Evolutionary conservation across 305 asterid species (phyloP).

Genomic region (Fraxinus sp.): DNA sequence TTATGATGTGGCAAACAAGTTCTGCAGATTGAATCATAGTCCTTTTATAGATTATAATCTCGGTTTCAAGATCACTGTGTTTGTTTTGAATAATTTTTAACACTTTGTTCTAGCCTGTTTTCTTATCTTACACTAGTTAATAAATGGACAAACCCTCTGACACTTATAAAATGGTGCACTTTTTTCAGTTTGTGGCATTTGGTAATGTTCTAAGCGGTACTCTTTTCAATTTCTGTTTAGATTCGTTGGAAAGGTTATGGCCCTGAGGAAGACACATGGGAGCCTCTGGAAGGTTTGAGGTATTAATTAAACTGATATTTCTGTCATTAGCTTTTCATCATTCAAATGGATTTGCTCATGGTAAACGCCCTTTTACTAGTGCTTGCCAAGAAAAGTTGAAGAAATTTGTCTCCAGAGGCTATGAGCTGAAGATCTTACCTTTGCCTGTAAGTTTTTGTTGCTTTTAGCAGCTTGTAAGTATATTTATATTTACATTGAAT

Average conservation of each 20-base stretch:
- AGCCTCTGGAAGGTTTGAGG: slow-evolving; percentile 78
- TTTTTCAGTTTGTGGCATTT: neutral
- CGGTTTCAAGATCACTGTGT: neutral
- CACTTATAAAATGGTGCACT: neutral
- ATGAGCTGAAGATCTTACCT: slow-evolving; percentile 54
- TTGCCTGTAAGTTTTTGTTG: slow-evolving; percentile 59
- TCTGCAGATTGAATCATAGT: neutral
- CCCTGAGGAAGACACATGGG: slow-evolving; percentile 81
- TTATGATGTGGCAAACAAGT: neutral
- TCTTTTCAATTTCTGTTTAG: slow-evolving; percentile 28
- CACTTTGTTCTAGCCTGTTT: neutral
- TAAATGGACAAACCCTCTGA: neutral
- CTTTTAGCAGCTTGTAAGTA: neutral
- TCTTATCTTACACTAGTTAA: neutral
- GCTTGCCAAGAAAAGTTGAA: slow-evolving; percentile 57
- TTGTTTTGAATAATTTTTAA: neutral
- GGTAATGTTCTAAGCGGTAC: neutral
- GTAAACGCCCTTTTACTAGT: slow-evolving; percentile 29
- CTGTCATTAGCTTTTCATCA: neutral
- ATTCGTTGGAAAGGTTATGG: slow-evolving; percentile 82
- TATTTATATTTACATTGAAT: neutral
- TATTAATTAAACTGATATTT: slow-evolving; percentile 13
- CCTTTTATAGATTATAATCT: neutral
- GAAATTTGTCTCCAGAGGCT: slow-evolving; percentile 55
- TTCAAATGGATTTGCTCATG: neutral